phyloP scores from a whole-genome alignment of 352 stramenopile species.

The Pythium diclinum region DNA sequence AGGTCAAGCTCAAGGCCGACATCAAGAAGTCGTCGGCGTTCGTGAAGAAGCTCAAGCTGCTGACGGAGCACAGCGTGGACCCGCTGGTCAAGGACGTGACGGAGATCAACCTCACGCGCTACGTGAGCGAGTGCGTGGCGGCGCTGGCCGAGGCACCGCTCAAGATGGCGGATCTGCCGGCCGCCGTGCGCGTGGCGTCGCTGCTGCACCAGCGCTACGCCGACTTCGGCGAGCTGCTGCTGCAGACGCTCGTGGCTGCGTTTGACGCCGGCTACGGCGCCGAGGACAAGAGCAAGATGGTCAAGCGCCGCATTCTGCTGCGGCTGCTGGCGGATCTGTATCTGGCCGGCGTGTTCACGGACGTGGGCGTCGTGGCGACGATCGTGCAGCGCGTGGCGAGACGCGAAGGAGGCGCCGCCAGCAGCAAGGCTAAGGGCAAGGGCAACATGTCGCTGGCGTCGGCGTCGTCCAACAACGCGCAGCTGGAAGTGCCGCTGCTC shows the following conservation, averaged over 20 bases:
- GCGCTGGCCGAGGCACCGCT: constrained; percentile 84
- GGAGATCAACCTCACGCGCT: constrained; percentile 93
- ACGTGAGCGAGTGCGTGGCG: constrained; percentile 93
- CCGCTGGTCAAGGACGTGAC: constrained; percentile 80
- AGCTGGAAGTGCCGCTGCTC: constrained; percentile 91
- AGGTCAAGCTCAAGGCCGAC: constrained; percentile 95
- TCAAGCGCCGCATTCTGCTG: constrained; percentile 71
- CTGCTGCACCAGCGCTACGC: constrained; percentile 92
- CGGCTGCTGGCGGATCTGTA: constrained; percentile 83
- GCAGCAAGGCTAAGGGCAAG: constrained; percentile 38
- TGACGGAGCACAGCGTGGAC: constrained; percentile 68
- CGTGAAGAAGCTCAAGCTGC: constrained; percentile 94
- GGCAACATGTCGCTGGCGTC: constrained; percentile 36
- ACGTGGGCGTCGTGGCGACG: constrained; percentile 70
- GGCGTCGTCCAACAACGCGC: constrained; percentile 28
- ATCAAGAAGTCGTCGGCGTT: constrained; percentile 98
- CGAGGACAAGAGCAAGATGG: constrained; percentile 74
- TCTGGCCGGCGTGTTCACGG: constrained; percentile 72
- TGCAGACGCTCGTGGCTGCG: constrained; percentile 44
- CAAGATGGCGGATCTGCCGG: constrained; percentile 83
- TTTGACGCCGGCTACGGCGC: constrained; percentile 58
- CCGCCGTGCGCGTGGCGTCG: constrained; percentile 83
- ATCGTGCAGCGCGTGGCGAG: constrained; percentile 76
- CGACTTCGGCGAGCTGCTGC: constrained; percentile 76
- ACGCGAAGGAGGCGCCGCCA: constrained; percentile 31